Percentiles rank a stretch among this genome's conserved stretches.
Conservation (phyloP, 2,329 filamentous ascomycete species). For the Neurospora crassa region DNA sequence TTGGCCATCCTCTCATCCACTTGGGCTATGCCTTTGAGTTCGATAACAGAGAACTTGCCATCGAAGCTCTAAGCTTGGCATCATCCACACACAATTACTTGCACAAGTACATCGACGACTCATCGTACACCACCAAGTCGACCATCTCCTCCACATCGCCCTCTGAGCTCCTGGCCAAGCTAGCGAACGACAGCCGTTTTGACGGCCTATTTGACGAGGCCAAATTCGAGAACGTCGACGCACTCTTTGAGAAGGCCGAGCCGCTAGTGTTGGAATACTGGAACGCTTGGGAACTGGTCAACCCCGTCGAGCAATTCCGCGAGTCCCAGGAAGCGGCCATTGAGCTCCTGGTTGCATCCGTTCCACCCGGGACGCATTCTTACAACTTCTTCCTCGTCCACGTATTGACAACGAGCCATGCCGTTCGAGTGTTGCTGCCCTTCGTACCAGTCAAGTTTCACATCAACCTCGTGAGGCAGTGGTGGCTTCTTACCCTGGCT, state of each 20-base stretch:
- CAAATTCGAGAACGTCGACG: conserved; percentile 53
- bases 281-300: conserved; percentile 69
- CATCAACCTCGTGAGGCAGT: conserved; percentile 65
- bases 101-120: conserved; percentile 62
- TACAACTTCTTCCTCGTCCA: conserved; percentile 83
- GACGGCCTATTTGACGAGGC: conserved; percentile 52
- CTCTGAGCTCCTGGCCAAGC: conserved; percentile 59
- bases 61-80: conserved; percentile 73
- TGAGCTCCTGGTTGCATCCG: conserved; percentile 52
- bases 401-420: conserved; percentile 76
- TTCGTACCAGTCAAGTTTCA: conserved; percentile 66
- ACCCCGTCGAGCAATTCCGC: conserved; percentile 66
- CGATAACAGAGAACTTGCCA: conserved; percentile 72
- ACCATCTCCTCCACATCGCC: conserved; percentile 52
- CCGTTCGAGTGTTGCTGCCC: conserved; percentile 76
- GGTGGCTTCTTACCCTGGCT: conserved; percentile 77
- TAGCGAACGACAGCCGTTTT: conserved; percentile 61
- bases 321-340: conserved; percentile 56
- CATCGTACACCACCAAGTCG: conserved; percentile 57
- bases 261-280: conserved; percentile 70
- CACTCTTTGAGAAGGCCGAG: conserved; percentile 56
- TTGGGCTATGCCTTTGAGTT: conserved; percentile 91
- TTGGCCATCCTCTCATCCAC: conserved; percentile 89
- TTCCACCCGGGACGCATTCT: conserved; percentile 45
- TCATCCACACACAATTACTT: conserved; percentile 48